These are phyloP conservation scores for Eucalyptus cladocalyx DNA, from an alignment of 345 rosid genomes.

Conservation along the genomic window DNA sequence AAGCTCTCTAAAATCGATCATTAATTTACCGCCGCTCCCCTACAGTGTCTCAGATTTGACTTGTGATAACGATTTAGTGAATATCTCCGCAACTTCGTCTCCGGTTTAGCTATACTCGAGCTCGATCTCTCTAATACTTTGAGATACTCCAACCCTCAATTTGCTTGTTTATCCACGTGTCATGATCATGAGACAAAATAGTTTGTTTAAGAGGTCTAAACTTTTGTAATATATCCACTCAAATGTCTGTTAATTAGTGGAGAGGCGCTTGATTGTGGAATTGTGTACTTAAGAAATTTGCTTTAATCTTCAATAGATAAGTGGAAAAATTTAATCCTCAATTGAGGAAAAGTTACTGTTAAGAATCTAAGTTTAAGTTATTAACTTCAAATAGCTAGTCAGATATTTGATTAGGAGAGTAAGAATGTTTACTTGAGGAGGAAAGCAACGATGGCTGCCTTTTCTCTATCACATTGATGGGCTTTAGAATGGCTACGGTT, in stretches of 20 bases:
- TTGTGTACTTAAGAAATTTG: background rate
- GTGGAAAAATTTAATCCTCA: background rate
- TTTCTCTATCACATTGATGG: background rate
- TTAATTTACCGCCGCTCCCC: too few relatives aligned
- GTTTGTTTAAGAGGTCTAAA: background rate
- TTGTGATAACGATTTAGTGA: too few relatives aligned
- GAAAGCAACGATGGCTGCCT: background rate
- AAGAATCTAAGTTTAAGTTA: background rate
- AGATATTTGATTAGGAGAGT: background rate
- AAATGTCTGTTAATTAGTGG: background rate
- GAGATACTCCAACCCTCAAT: too few relatives aligned
- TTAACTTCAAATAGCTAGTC: too few relatives aligned
- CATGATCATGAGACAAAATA: background rate
- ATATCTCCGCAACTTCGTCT: background rate
- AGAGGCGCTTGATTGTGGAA: background rate
- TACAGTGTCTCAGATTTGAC: too few relatives aligned
- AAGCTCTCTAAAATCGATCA: too few relatives aligned
- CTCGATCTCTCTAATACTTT: too few relatives aligned
- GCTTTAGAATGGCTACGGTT: background rate
- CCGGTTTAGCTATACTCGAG: background rate
- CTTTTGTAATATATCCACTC: background rate
- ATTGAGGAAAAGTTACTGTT: background rate
- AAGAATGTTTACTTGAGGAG: background rate
- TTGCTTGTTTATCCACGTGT: background rate
- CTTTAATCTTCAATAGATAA: background rate